phyloP scores from a whole-genome alignment of 768 basidiomycete species.

The Psilocybe subaeruginosa region DNA sequence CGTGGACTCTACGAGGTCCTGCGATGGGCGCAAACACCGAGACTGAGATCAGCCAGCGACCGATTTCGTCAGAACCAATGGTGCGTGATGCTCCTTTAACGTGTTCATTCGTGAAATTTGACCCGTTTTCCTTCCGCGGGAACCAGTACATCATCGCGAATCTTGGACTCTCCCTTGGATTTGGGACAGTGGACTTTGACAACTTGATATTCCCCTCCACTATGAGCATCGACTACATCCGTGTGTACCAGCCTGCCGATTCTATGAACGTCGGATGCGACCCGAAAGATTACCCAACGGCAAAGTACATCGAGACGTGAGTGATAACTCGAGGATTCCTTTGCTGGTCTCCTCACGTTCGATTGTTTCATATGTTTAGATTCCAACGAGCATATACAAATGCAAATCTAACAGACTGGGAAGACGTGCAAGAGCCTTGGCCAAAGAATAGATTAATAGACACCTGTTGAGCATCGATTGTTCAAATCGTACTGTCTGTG shows the following conservation, averaged over 20 bases:
- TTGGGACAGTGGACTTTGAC: slow-evolving; percentile 65
- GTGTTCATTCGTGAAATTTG: slow-evolving; percentile 1
- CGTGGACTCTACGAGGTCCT: slow-evolving; percentile 67
- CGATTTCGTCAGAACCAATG: slow-evolving; percentile 75
- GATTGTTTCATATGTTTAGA: slow-evolving; percentile 19
- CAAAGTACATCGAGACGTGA: slow-evolving; percentile 73
- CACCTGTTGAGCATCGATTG: slow-evolving; percentile 13
- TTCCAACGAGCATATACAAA: slow-evolving; percentile 44
- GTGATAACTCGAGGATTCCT: slow-evolving; percentile 20
- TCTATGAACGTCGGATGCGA: slow-evolving; percentile 66
- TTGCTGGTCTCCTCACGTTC: not conserved
- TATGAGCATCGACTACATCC: slow-evolving; percentile 82
- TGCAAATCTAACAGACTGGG: slow-evolving; percentile 45
- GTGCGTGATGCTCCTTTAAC: slow-evolving; percentile 41
- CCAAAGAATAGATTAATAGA: slow-evolving; percentile 41
- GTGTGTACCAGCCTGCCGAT: slow-evolving; percentile 67
- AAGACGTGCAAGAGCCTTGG: slow-evolving; percentile 35
- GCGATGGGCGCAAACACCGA: slow-evolving; percentile 55
- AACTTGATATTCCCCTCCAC: slow-evolving; percentile 55
- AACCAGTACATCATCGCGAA: slow-evolving; percentile 70
- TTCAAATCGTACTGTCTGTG: not conserved
- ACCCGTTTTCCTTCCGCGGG: not conserved
- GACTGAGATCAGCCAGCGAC: slow-evolving; percentile 58
- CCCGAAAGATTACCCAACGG: slow-evolving; percentile 73
- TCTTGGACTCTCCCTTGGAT: slow-evolving; percentile 69